Base-by-base conservation (phyloP, 768 basidiomycete genomes). In the Strobilomyces dryophilus region DNA sequence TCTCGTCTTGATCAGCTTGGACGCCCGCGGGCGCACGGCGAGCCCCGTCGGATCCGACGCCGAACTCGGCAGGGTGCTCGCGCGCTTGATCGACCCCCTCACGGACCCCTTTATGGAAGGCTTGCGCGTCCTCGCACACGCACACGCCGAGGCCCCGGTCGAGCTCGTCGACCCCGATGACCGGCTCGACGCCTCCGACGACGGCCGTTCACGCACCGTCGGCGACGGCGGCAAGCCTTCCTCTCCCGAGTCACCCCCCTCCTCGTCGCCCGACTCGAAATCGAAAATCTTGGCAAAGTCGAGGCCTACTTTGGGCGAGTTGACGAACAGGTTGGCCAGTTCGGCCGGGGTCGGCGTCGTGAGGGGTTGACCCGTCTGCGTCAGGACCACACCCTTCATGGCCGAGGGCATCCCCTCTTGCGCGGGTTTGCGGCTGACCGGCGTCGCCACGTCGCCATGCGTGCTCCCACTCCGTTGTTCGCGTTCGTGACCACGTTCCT, bases 231-330 rank as follows among this genome's bases (percentile, higher is more conserved):
- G 76, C 49, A 68, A 47, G 11, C 8, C 57, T 17, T 67, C 65
- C 15, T 66, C 64, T 34, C 61, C 67, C 4, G 62, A 61, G 37
- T 68, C 68, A 46, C 68, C 67, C 10, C 60, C 65, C 21, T 61
- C 65, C 21, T 61, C 68, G 7, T 68, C 66, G 15, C 61, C 66
- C 3, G 62, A 60, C 36, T 74, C 75, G 49, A 85, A 83, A 60
- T 89, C 87, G 56, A 90, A 90, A 45, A 89, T 89, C 68, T 83
- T 85, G 9, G 83, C 79, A 62, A 92, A 92, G 61, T 87, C 82
- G 26, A 92, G 74, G 3, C 82, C 83, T 36, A 87, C 81, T 55
- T 77, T 83, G 0, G 89, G 89, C 8, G 84, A 85, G 39, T 79
- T 76, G 29, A 81, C 76, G 61, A 92, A 87, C 2, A 90, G 74